A percentile compares a stretch with the other conserved stretches of the same genome.
Conservation (phyloP, 768 basidiomycete species). For the Kwoniella heveanensis region DNA sequence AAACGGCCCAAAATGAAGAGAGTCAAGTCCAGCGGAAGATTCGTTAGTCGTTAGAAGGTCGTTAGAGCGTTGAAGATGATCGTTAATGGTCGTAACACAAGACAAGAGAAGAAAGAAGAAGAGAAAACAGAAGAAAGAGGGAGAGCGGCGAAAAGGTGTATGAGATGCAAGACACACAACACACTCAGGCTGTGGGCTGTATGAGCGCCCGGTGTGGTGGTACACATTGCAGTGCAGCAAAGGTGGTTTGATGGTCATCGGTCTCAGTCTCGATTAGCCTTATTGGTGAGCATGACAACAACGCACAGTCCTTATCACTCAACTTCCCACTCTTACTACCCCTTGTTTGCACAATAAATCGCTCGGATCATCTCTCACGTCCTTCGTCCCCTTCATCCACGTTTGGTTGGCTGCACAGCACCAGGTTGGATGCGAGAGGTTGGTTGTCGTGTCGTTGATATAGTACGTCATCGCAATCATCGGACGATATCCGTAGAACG, state of each 20-base stretch:
- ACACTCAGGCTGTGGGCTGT: neutral
- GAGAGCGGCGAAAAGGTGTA: conserved; percentile 6
- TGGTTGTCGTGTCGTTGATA: neutral
- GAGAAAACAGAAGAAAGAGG: conserved; percentile 2
- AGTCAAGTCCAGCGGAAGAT: conserved; percentile 8
- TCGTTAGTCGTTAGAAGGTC: conserved; percentile 16
- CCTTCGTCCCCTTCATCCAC: too few relatives aligned
- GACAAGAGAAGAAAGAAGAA: conserved; percentile 2
- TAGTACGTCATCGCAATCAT: neutral
- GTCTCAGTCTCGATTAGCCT: neutral
- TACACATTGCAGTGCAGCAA: neutral
- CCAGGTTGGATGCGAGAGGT: neutral
- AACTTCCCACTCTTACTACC: too few relatives aligned
- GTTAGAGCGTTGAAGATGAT: conserved; percentile 9
- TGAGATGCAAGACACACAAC: neutral
- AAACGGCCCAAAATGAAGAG: conserved; percentile 4
- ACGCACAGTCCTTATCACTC: conserved; percentile 19
- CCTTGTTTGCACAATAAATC: too few relatives aligned
- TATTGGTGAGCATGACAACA: neutral
- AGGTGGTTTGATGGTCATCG: too few relatives aligned
- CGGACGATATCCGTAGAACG: neutral
- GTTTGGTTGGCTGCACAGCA: too few relatives aligned
- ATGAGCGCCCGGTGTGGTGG: neutral
- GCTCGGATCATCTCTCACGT: conserved; percentile 8
- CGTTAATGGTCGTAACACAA: neutral